Base-by-base conservation (phyloP, 441 rosid genomes). In the Flueggea neowawraea region DNA sequence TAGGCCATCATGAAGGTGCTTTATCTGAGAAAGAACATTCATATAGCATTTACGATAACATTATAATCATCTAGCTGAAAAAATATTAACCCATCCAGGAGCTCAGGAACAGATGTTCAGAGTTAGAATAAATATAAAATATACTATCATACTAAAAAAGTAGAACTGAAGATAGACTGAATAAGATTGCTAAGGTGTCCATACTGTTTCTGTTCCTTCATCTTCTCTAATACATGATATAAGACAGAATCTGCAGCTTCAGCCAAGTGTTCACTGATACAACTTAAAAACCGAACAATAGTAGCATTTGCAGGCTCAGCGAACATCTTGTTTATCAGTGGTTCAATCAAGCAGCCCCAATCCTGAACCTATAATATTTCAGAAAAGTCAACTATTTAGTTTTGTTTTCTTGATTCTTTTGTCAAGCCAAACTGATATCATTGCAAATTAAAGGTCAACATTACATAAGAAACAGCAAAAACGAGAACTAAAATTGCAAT, bases 221-320 rank as follows among this genome's bases (percentile, higher is more conserved):
- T 78, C 70, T 70, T 84, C 65, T 74, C 71, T 50, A 89, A 70
- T 60, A 90, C 80, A 68, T 57, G 88, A 67, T 54, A 16, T 62
- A 94, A 89, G 67, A 90, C 91, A 54, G 68, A 16, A 66, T 86
- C 84, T 49, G 81, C 84, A 58, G 69, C 75, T 65, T 83, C 82
- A 43, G 83, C 93, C 71, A 90, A 70, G 63, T 83, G 75, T 52
- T 94, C 97, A 60, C 81, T 84, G 69, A 89, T 82, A 69, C 58
- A 74, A 64, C 96, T 91, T 68, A 89, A 70, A 75, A 94, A 94
- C 79, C 88, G 87, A 60, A 94, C 89, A 53, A 90, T 68, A 70
- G 68, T 82, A 51, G 91, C 86, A 82, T 94, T 94, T 72, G 89
- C 82, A 75, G 99, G 97, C 80, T 94, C 95, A 16, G 80, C 68